Evolutionary conservation across 805 yeast genomes (phyloP).

Genomic region (Starmerella stigmatis): DNA sequence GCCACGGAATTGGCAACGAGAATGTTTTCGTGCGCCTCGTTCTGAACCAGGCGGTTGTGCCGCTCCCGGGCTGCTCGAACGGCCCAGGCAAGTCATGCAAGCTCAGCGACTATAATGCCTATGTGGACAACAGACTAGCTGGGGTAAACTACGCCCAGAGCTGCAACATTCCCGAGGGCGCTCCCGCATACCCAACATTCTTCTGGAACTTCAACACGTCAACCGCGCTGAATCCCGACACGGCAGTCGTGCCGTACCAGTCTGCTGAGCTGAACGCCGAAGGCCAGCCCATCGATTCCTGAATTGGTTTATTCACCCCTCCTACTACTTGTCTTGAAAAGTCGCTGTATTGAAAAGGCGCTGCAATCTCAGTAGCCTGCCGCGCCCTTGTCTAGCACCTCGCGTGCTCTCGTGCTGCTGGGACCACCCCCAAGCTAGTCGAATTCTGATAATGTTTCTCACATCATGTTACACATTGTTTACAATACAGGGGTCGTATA

Average conservation of each 20-base stretch:
- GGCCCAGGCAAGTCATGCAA: slow-evolving; percentile 46
- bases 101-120: slow-evolving; percentile 25
- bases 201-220: slow-evolving; percentile 27
- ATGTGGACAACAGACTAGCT: slow-evolving; percentile 14
- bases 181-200: slow-evolving; percentile 23
- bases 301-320: no score
- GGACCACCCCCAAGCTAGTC: no score
- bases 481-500: slow-evolving; percentile 2
- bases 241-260: neutral
- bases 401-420: no score
- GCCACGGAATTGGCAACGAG: slow-evolving; percentile 8
- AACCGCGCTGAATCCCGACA: slow-evolving; percentile 11
- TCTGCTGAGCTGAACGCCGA: neutral
- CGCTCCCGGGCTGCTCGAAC: slow-evolving; percentile 38
- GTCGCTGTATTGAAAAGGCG: no score
- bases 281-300: neutral
- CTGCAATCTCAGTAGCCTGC: no score
- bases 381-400: no score
- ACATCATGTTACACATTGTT: neutral
- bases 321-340: neutral
- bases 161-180: slow-evolving; percentile 17
- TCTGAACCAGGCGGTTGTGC: slow-evolving; percentile 45
- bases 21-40: slow-evolving; percentile 40
- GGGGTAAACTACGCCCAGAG: slow-evolving; percentile 10
- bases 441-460: neutral